These are phyloP conservation scores for Allium fistulosum DNA, from an alignment of 106 monocot species.

Conservation along the genomic window DNA sequence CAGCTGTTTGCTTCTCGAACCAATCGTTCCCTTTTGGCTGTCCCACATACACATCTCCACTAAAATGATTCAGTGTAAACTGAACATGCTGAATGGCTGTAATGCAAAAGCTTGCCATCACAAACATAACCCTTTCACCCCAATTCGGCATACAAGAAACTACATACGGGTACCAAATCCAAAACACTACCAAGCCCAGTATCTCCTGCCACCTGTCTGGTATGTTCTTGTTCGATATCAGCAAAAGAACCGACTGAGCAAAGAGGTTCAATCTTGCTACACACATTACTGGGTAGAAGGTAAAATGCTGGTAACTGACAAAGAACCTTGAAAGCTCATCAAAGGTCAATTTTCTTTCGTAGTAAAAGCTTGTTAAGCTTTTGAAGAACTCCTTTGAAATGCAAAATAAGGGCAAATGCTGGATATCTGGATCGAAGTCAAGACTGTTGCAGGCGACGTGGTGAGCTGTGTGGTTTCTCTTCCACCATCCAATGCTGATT, in stretches of 20 bases:
- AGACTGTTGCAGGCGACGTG: constrained; percentile 67
- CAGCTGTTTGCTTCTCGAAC: constrained; percentile 63
- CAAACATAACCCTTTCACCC: constrained; percentile 34
- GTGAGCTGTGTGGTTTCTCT: constrained; percentile 61
- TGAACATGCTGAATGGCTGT: constrained; percentile 55
- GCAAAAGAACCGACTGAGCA: constrained; percentile 29
- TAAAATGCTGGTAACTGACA: constrained; percentile 57
- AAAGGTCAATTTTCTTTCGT: constrained; percentile 36
- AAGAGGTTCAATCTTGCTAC: constrained; percentile 45
- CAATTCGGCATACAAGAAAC: constrained; percentile 42
- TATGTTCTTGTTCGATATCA: constrained; percentile 35
- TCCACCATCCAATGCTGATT: constrained; percentile 73
- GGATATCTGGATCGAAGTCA: constrained; percentile 56
- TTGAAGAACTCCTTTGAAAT: constrained; percentile 33
- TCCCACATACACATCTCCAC: constrained; percentile 29
- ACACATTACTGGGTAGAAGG: constrained; percentile 59
- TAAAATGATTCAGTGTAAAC: constrained; percentile 47
- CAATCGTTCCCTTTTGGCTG: constrained; percentile 36
- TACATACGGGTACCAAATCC: constrained; percentile 45
- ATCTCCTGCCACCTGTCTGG: constrained; percentile 38
- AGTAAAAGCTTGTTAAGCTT: constrained; percentile 41
- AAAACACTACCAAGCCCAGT: constrained; percentile 25
- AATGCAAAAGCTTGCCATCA: constrained; percentile 32
- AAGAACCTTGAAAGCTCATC: constrained; percentile 32
- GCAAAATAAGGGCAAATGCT: constrained; percentile 54